These are phyloP conservation scores for Tuber aestivum DNA, from an alignment of 495 filamentous ascomycete species.

Conservation along the genomic window DNA sequence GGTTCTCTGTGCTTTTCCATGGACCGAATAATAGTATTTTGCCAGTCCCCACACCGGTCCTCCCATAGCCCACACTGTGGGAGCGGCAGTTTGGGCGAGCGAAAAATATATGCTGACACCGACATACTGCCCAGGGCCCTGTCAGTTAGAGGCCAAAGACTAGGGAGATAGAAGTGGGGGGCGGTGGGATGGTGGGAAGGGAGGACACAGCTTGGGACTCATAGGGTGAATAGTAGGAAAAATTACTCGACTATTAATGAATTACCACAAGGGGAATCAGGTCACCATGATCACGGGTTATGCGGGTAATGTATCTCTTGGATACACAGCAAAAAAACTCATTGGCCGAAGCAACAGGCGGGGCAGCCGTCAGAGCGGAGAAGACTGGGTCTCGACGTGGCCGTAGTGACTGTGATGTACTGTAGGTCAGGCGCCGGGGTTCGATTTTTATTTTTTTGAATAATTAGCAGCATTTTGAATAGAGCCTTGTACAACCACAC, in stretches of 20 bases:
- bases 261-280: background rate
- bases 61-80: background rate
- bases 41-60: background rate
- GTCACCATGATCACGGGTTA: background rate
- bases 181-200: background rate
- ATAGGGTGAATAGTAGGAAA: background rate
- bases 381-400: constrained; percentile 36
- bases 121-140: background rate
- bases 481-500: constrained; percentile 40
- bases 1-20: background rate
- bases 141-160: background rate
- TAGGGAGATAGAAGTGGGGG: background rate
- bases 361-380: constrained; percentile 28
- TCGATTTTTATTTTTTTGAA: constrained; percentile 20
- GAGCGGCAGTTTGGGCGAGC: background rate
- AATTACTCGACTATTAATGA: background rate
- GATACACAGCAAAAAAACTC: constrained; percentile 7
- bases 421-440: constrained; percentile 26
- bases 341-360: constrained; percentile 20
- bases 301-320: background rate
- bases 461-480: constrained; percentile 28
- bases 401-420: constrained; percentile 19
- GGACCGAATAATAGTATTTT: background rate
- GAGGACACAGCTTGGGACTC: background rate
- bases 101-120: background rate